Base-by-base conservation (phyloP, 1,139 yeast species). In the Taiozyma onychis region DNA sequence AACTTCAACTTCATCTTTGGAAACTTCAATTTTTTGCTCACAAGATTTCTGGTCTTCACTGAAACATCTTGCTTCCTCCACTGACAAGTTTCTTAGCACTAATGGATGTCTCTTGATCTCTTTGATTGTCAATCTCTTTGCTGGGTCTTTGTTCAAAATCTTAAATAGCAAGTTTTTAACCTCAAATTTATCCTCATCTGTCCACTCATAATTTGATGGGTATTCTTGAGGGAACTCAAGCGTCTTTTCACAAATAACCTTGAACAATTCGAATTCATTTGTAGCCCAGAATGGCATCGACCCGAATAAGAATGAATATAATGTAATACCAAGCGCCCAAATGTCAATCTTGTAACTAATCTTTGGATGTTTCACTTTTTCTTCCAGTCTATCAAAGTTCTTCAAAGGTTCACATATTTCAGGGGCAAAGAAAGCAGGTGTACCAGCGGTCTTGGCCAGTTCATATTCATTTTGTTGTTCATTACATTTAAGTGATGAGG, bases 261-360 rank as follows among this genome's bases (percentile, higher is more conserved):
- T 86, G 66, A 93, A 93, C 45, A 95, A 74, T 54, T 86, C 91
- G 67, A 80, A 87, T 65, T 93, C 99, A 47, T 85, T 83, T 45
- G 86, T 93, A 0, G 97, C 97, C 63, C 84, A 81, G 66, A 93
- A 95, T 1, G 99, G 99, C 44, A 93, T 80, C 55, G 78, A 76
- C 9, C 99, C 99, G 69, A 88, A 93, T 22, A 93, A 67, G 43
- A 95, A 72, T 66, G 99, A 91, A 65, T 84, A 93, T 24, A 95
- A 72, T 0, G 99, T 93, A 2, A 93, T 91, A 5, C 99, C 99
- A 35, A 91, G 68, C 0, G 99, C 97, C 99, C 99, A 95, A 18
- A 71, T 65, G 46, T 70, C 68, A 39, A 72, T 66, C 46, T 70
- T 71, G 42, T 68, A 65, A 14, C 56, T 56, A 39, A 59, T 57